phyloP scores from a whole-genome alignment of 192 early-diverging fungal species.

The Entomortierella beljakovae region DNA sequence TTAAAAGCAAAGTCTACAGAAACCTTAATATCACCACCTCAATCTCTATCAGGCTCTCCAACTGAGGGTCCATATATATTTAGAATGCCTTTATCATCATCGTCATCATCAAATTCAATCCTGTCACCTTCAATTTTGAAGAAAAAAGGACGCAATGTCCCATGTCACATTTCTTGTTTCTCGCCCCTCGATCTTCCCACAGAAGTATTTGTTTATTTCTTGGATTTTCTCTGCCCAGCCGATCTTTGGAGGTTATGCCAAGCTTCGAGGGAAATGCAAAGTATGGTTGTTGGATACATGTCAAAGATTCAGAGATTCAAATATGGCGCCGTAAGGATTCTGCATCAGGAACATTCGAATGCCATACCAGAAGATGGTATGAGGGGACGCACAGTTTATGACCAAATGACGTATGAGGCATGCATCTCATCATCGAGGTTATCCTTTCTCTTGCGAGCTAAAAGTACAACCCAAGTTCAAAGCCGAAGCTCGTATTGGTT shows the following conservation, averaged over 20 bases:
- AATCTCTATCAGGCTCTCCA: constrained; percentile 8
- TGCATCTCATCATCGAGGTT: neutral
- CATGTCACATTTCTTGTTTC: constrained; percentile 31
- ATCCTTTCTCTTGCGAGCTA: neutral
- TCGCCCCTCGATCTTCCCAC: constrained; percentile 37
- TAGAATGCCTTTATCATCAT: neutral
- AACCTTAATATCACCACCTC: constrained; percentile 7
- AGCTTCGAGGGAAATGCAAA: constrained; percentile 23
- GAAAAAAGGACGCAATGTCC: neutral
- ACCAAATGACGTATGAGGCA: constrained; percentile 11
- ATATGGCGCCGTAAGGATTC: constrained; percentile 25
- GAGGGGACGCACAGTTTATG: constrained; percentile 10
- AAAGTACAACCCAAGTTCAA: constrained; percentile 1
- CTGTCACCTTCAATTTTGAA: neutral
- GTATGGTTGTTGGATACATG: constrained; percentile 23
- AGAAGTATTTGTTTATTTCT: constrained; percentile 33
- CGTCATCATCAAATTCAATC: neutral
- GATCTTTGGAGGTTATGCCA: constrained; percentile 42
- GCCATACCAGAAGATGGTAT: neutral
- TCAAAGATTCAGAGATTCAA: constrained; percentile 29
- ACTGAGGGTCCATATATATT: neutral
- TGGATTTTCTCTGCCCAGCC: constrained; percentile 31
- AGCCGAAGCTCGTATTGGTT: constrained; percentile 30
- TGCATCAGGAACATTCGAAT: constrained; percentile 36
- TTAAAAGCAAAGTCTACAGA: constrained; percentile 9